A percentile compares a stretch with the other conserved stretches of the same genome.
Evolutionary conservation across 495 filamentous ascomycete genomes (phyloP).

Genomic region (Lichenothelia convexa): DNA sequence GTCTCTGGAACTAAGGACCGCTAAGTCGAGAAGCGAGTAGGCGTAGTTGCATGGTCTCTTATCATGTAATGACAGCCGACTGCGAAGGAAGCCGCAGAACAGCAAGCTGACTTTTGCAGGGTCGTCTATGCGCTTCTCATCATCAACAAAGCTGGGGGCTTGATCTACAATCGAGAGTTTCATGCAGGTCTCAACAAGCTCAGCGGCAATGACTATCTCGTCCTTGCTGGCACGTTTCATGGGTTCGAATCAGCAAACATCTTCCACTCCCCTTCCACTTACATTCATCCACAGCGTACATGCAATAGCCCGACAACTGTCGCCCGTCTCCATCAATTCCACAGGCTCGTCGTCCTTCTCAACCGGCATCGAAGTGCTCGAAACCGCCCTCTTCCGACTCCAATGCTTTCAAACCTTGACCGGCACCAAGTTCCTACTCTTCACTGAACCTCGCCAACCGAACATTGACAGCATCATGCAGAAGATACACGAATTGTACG

Average conservation of each 20-base stretch:
- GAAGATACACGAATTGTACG: constrained; percentile 84
- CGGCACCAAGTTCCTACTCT: constrained; percentile 86
- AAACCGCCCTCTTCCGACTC: constrained; percentile 77
- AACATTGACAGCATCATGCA: constrained; percentile 68
- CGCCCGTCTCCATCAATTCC: constrained; percentile 13
- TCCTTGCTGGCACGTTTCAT: constrained; percentile 96
- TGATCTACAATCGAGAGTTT: constrained; percentile 91
- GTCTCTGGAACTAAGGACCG: too few relatives aligned
- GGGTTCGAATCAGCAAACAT: constrained; percentile 82
- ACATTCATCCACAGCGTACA: neutral
- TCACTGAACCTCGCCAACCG: constrained; percentile 79
- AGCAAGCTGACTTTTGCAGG: constrained; percentile 34
- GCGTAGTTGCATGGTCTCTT: too few relatives aligned
- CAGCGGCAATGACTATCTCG: constrained; percentile 82
- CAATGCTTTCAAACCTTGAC: constrained; percentile 91
- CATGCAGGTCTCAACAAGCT: constrained; percentile 66
- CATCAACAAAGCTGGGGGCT: constrained; percentile 93
- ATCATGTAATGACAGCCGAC: too few relatives aligned
- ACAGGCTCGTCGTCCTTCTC: constrained; percentile 15
- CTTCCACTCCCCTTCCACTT: constrained; percentile 36
- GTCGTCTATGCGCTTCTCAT: constrained; percentile 85
- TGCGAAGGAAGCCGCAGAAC: too few relatives aligned
- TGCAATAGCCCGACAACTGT: constrained; percentile 15
- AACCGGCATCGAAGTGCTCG: constrained; percentile 73
- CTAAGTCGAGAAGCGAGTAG: too few relatives aligned